Conservation (phyloP, 164 flowering plant genomes). For the Stephania japonica region DNA sequence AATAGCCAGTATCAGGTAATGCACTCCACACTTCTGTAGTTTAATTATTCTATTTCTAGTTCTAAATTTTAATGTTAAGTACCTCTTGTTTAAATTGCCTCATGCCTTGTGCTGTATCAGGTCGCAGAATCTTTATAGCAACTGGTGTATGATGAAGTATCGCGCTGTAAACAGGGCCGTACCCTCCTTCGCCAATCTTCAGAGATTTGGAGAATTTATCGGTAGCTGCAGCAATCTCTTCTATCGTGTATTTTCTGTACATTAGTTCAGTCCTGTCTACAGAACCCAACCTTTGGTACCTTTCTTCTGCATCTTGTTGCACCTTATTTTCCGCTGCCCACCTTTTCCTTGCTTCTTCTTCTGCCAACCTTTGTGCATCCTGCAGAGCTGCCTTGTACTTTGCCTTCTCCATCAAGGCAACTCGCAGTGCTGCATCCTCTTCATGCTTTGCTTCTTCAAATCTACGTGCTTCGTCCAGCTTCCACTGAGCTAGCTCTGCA, state of each 20-base stretch:
- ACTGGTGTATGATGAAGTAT: slow-evolving; percentile 64
- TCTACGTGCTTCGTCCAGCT: slow-evolving; percentile 43
- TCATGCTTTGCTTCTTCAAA: slow-evolving; percentile 49
- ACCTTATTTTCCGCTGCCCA: slow-evolving; percentile 45
- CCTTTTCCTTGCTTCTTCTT: slow-evolving; percentile 49
- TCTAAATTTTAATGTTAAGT: background rate
- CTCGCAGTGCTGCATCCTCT: slow-evolving; percentile 51
- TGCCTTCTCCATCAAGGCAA: slow-evolving; percentile 57
- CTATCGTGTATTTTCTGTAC: slow-evolving; percentile 51
- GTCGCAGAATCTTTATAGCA: slow-evolving; percentile 65
- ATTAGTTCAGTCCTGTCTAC: slow-evolving; percentile 35
- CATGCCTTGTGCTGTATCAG: slow-evolving; percentile 72
- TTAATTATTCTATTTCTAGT: background rate
- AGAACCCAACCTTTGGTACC: slow-evolving; percentile 34
- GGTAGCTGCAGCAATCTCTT: slow-evolving; percentile 64
- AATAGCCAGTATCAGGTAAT: background rate
- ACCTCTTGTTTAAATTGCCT: slow-evolving; percentile 82
- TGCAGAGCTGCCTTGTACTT: slow-evolving; percentile 59
- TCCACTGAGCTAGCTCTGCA: slow-evolving; percentile 45
- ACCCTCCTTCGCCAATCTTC: slow-evolving; percentile 82
- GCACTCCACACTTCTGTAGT: background rate
- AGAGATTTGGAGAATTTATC: slow-evolving; percentile 26
- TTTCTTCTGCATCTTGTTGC: slow-evolving; percentile 47
- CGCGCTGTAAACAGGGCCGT: slow-evolving; percentile 67
- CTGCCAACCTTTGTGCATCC: slow-evolving; percentile 63